A percentile compares a stretch with the other conserved stretches of the same genome.
phyloP scores from a whole-genome alignment of 306 rosid species.

The Lathyrus oleraceus region DNA sequence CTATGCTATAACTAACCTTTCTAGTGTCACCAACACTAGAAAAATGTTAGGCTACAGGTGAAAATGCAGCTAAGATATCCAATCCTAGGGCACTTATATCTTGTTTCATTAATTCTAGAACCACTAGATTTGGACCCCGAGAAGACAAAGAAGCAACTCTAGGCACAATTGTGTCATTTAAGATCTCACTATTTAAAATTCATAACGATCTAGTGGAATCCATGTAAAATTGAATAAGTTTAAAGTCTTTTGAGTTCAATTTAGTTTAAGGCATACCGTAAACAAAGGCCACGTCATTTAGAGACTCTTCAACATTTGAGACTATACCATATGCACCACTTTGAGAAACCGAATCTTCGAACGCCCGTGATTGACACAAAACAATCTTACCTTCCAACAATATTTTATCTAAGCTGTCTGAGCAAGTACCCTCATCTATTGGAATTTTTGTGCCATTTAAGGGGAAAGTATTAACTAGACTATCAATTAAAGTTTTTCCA shows the following conservation, averaged over 20 bases:
- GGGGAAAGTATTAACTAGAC: neutral
- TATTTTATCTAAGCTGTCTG: no score
- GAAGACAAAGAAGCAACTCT: neutral
- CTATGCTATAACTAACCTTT: neutral
- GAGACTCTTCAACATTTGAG: neutral
- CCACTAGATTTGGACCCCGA: neutral
- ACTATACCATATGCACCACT: neutral
- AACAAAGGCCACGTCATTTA: neutral
- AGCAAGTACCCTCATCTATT: no score
- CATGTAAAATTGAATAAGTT: neutral
- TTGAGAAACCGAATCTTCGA: no score
- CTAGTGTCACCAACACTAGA: neutral
- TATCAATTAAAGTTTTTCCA: neutral
- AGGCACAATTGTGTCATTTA: neutral
- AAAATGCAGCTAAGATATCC: neutral
- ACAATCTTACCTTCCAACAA: no score
- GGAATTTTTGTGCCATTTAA: no score
- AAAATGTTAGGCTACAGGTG: neutral
- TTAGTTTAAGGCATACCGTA: neutral
- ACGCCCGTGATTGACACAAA: no score
- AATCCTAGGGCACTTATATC: slow-evolving; percentile 27
- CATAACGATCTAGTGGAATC: neutral
- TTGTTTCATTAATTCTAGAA: slow-evolving; percentile 13
- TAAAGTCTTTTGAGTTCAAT: neutral
- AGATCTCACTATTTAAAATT: no score